These are phyloP conservation scores for Carex pumila DNA, from an alignment of 176 grass and related monocot genomes.

Conservation along the genomic window DNA sequence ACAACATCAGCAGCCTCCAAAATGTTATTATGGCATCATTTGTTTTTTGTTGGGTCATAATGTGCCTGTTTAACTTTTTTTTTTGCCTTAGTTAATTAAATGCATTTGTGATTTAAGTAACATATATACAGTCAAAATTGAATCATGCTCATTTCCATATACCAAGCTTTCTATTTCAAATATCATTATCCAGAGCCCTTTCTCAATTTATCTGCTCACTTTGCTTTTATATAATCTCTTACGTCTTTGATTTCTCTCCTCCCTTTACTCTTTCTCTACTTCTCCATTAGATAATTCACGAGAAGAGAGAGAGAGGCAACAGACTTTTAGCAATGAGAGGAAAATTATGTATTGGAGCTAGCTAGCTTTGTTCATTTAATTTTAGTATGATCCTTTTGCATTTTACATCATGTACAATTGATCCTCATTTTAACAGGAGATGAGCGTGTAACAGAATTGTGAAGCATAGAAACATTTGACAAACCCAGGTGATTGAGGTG, in stretches of 20 bases:
- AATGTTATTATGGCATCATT: background rate
- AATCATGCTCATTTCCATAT: background rate
- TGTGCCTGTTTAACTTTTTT: background rate
- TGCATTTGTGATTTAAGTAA: background rate
- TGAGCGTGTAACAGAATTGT: too few species aligned
- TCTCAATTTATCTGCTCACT: background rate
- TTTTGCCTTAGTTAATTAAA: background rate
- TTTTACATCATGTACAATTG: too few species aligned
- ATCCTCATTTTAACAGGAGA: too few species aligned
- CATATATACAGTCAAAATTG: background rate
- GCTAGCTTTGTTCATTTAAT: too few species aligned
- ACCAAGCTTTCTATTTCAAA: background rate
- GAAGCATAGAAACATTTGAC: too few species aligned
- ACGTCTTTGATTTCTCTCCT: background rate
- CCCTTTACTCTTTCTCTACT: background rate
- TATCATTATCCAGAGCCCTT: background rate
- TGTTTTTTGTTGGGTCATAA: background rate
- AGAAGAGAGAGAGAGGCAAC: background rate
- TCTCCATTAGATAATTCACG: background rate
- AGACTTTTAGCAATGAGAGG: too few species aligned
- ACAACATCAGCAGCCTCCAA: background rate
- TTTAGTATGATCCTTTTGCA: too few species aligned
- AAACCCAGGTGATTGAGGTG: too few species aligned
- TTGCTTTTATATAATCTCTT: background rate
- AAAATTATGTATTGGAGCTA: too few species aligned